Conservation (phyloP, 495 filamentous ascomycete genomes). For the Lepraria neglecta region DNA sequence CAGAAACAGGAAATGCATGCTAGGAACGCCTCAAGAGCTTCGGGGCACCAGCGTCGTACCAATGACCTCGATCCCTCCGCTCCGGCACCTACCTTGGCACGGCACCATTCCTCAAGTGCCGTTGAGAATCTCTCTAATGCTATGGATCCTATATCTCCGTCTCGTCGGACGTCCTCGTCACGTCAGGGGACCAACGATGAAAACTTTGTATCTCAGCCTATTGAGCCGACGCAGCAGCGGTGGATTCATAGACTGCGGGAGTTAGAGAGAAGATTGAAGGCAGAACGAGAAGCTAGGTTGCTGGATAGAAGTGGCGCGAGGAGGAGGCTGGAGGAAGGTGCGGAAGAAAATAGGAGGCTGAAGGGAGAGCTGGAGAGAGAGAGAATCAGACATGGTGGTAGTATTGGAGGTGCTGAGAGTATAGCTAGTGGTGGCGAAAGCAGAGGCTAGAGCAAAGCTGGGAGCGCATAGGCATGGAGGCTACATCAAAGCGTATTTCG, state of each 20-base stretch:
- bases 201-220: conserved; percentile 29
- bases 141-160: conserved; percentile 27
- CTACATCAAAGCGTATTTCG: background rate
- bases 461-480: background rate
- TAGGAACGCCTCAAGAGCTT: conserved; percentile 28
- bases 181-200: conserved; percentile 34
- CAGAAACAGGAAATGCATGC: conserved; percentile 43
- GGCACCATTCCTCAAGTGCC: conserved; percentile 44
- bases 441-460: background rate
- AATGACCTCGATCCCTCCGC: conserved; percentile 25
- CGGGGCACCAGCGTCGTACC: conserved; percentile 15
- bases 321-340: conserved; percentile 76
- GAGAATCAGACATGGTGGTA: conserved; percentile 39
- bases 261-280: conserved; percentile 80
- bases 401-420: background rate
- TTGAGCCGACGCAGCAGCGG: conserved; percentile 35
- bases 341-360: conserved; percentile 69
- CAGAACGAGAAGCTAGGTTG: conserved; percentile 79
- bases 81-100: conserved; percentile 42
- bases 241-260: conserved; percentile 83
- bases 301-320: conserved; percentile 77
- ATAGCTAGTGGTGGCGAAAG: conserved; percentile 1
- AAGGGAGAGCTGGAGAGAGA: conserved; percentile 62
- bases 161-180: conserved; percentile 32
- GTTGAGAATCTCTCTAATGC: conserved; percentile 33